Evolutionary conservation across 1,284 basidiomycete genomes (phyloP), one percentile per base, ranked within the genome.

Genomic region (Ceratobasidium sp.): DNA sequence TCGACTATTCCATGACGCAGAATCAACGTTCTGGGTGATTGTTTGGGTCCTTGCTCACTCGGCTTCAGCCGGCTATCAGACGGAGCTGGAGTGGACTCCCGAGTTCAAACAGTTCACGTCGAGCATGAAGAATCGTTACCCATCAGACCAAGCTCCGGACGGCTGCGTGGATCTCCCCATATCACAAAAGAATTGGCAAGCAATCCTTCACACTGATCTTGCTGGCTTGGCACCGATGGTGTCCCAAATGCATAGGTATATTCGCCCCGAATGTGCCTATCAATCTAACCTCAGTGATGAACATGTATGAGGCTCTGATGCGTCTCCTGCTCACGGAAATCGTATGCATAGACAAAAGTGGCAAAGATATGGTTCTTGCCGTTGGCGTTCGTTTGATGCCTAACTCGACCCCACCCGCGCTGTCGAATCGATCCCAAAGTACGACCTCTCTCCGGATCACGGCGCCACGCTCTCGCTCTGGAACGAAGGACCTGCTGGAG

Each of bases 1-100:
- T 30, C 66, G 30, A n/a, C 46, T 68, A 6, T 68, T 68, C 50
- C 66, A 68, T 30, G 66, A 68, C 33, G 66, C 66, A 33, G 48
- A 68, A 33, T 68, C 66, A 52, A 33, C 27, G 18, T 68, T 68
- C 30, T 68, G 66, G 66, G n/a, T 68, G 4, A 50, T 68, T 27
- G 35, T 44, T 52, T 68, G 66, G 44, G 14, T 52, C n/a, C 66
- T 68, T 23, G 27, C 27, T 23, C 41, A 44, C 44, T 48, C 66
- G 20, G n/a, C 48, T 14, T 0, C 0, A 3, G n/a, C 20, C 4
- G 23, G 50, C 41, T 48, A 48, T 27, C 46, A 18, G 12, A 10
- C 5, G 46, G 66, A 48, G 6, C 16, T 23, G 16, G 18, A 48
- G 4, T 23, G 18, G 18, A n/a, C 44, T 16, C 18, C 10, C 0